phyloP scores from a whole-genome alignment of 495 filamentous ascomycete genomes.

The Cenococcum geophilum region DNA sequence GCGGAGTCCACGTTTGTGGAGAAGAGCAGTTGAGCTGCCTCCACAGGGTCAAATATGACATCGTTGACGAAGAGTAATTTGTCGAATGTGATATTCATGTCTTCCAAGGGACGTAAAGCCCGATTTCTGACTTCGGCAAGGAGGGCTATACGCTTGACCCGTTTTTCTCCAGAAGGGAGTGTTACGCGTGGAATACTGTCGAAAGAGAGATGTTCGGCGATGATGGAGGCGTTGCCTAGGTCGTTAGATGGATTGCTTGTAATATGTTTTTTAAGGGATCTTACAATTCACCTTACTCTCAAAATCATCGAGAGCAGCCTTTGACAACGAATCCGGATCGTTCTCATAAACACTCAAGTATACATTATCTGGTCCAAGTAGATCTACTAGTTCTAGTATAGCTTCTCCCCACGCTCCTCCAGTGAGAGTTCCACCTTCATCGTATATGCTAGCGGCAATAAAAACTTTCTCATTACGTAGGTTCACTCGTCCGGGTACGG shows the following conservation, averaged over 20 bases:
- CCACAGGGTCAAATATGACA: constrained; percentile 62
- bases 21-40: constrained; percentile 67
- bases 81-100: constrained; percentile 44
- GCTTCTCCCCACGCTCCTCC: constrained; percentile 60
- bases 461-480: constrained; percentile 61
- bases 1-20: constrained; percentile 56
- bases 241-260: constrained; percentile 2
- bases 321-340: constrained; percentile 49
- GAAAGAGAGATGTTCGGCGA: constrained; percentile 49
- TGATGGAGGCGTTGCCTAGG: constrained; percentile 46
- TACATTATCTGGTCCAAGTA: constrained; percentile 51
- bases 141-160: constrained; percentile 66
- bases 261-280: constrained; percentile 12
- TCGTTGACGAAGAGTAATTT: constrained; percentile 74
- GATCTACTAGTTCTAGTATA: constrained; percentile 57
- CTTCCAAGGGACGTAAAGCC: constrained; percentile 58
- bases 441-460: constrained; percentile 69
- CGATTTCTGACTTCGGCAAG: constrained; percentile 74
- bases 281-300: constrained; percentile 42
- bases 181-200: constrained; percentile 50
- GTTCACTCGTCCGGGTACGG: constrained; percentile 53
- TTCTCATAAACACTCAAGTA: constrained; percentile 66
- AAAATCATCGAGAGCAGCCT: constrained; percentile 41
- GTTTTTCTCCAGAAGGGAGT: constrained; percentile 54
- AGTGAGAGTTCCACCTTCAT: constrained; percentile 53